Percentiles rank a stretch among this genome's conserved stretches.
phyloP scores from a whole-genome alignment of 1,139 yeast genomes.

The Yamadazyma diospyri region DNA sequence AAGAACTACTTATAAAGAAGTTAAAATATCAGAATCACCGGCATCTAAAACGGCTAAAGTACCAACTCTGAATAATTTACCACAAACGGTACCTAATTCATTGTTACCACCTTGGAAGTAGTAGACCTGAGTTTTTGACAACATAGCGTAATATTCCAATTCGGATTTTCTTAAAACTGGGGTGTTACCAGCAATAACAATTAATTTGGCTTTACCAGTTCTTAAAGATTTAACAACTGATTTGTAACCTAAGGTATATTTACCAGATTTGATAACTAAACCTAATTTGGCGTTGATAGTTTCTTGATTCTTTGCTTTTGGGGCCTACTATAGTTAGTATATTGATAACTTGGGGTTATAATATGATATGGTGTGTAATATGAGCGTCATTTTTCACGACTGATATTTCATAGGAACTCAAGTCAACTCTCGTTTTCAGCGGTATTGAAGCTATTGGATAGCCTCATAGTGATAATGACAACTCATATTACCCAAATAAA shows the following conservation, averaged over 20 bases:
- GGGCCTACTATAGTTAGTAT: constrained; percentile 68
- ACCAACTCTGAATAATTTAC: constrained; percentile 99
- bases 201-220: constrained; percentile 98
- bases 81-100: constrained; percentile 99
- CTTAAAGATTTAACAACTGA: constrained; percentile 98
- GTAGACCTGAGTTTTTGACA: constrained; percentile 97
- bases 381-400: no score
- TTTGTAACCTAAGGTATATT: constrained; percentile 99
- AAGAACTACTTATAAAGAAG: constrained; percentile 29
- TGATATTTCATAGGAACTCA: no score
- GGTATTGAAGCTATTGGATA: no score
- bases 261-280: constrained; percentile 98
- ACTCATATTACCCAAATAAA: constrained; percentile 1
- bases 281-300: constrained; percentile 98
- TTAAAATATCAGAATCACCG: constrained; percentile 99
- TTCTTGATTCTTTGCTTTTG: constrained; percentile 86
- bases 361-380: no score
- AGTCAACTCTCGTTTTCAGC: no score
- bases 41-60: constrained; percentile 94
- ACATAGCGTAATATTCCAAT: constrained; percentile 99
- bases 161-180: constrained; percentile 99
- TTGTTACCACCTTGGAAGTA: constrained; percentile 99
- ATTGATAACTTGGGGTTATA: no score
- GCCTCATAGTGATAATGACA: no score
- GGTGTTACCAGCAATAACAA: constrained; percentile 98